phyloP scores from a whole-genome alignment of 352 stramenopile genomes.

The Blastocystis sp. region DNA sequence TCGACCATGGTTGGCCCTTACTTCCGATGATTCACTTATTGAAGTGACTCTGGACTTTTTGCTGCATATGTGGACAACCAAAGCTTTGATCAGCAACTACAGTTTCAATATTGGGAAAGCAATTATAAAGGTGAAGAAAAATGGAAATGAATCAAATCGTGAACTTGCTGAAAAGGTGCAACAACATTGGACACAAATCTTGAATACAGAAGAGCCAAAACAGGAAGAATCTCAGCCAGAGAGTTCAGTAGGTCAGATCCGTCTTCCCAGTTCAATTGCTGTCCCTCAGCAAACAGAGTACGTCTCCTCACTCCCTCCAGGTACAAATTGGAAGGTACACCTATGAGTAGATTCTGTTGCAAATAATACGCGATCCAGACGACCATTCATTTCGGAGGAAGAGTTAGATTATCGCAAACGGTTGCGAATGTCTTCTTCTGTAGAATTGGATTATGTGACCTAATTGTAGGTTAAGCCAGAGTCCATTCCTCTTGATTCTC shows the following conservation, averaged over 20 bases:
- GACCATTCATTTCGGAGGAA: conserved; percentile 7
- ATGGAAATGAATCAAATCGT: background rate
- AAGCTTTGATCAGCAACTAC: conserved; percentile 39
- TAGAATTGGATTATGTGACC: background rate
- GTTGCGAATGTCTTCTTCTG: background rate
- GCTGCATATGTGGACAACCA: conserved; percentile 40
- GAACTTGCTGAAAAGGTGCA: conserved; percentile 27
- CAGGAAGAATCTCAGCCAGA: background rate
- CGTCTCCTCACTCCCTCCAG: background rate
- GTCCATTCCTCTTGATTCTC: background rate
- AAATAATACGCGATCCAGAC: background rate
- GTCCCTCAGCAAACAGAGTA: background rate
- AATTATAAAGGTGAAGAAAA: conserved; percentile 57
- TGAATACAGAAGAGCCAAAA: conserved; percentile 27
- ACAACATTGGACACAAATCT: conserved; percentile 38
- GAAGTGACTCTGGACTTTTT: conserved; percentile 6
- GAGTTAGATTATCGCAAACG: conserved; percentile 51
- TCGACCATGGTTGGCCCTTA: conserved; percentile 6
- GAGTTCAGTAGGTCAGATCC: background rate
- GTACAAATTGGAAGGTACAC: background rate
- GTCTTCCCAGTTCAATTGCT: background rate
- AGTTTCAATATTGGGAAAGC: conserved; percentile 34
- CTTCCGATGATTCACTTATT: background rate
- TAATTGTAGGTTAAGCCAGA: background rate
- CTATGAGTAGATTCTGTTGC: background rate